Base-by-base conservation (phyloP, 768 basidiomycete species). In the Tulasnella sp. region DNA sequence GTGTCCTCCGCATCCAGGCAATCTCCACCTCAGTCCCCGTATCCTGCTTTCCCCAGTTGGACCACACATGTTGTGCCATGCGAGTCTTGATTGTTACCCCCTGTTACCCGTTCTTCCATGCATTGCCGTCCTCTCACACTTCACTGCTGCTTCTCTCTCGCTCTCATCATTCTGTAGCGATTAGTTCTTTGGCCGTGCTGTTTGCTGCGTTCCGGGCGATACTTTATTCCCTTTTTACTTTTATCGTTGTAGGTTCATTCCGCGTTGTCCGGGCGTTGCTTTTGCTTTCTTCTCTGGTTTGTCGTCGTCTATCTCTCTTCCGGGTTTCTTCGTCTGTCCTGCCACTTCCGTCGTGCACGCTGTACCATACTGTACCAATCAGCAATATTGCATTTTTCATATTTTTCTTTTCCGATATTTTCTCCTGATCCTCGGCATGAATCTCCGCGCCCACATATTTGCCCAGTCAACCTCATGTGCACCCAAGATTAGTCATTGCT, bases 11-110 rank as follows among this genome's bases (percentile, higher is more conserved):
- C 74, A 42, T 75, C 74, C 46, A 42, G 74, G 46, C 74, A 75
- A 75, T 11, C 74, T 22, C 74, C 40, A 75, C 40, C 74, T 75
- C 74, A 75, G 74, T 42, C 64, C 64, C 64, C 64, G 64, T 69
- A 69, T 69, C 64, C 64, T 69, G 34, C 64, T 69, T 69, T 69
- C 64, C 31, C 64, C 64, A 69, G 24, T 69, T 69, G 31, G 31
- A 69, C 64, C 34, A 37, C 64, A 37, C 64, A 69, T 69, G 64
- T 69, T 28, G 64, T 69, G 34, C 64, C 64, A 28, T 69, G 64
- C 64, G 64, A 69, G 64, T 69, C 64, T 69, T 28, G 64, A 69
- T 69, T 11, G 31, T 69, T 31, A 2, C 37, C 34, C 34, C 64
- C 64, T 69, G 64, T 69, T 69, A 69, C 64, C 64, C 64, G 24